Conservation (phyloP, 2,329 filamentous ascomycete species). For the Claviceps paspali region DNA sequence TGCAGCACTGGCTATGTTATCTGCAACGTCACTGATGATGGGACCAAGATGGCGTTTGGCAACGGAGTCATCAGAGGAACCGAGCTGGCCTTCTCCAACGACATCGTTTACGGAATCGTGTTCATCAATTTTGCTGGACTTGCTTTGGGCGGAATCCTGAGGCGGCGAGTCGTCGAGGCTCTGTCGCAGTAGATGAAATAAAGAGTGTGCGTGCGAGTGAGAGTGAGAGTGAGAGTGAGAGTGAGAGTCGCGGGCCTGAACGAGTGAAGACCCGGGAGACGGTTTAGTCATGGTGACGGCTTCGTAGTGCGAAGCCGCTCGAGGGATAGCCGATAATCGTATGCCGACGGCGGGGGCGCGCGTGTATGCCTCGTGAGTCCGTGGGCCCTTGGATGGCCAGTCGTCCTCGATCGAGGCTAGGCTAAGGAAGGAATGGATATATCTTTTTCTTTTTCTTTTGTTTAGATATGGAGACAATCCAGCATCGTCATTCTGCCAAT, state of each 20-base stretch:
- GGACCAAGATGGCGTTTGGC: constrained; percentile 5
- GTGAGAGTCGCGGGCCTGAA: constrained; percentile 17
- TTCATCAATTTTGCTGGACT: constrained; percentile 7
- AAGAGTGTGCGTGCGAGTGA: constrained; percentile 14
- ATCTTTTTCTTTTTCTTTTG: neutral
- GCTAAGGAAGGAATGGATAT: constrained; percentile 8
- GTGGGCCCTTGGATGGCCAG: constrained; percentile 1
- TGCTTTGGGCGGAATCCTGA: constrained; percentile 5
- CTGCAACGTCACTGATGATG: constrained; percentile 7
- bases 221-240: constrained; percentile 10
- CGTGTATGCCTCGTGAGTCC: too few species aligned
- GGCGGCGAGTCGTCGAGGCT: constrained; percentile 4
- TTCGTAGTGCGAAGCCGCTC: constrained; percentile 6
- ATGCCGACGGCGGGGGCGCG: constrained; percentile 7
- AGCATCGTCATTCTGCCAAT: constrained; percentile 6
- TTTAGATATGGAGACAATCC: neutral
- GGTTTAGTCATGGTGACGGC: constrained; percentile 19
- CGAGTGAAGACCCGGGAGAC: constrained; percentile 22
- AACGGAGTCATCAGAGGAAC: constrained; percentile 5
- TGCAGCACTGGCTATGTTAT: constrained; percentile 1
- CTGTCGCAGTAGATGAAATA: constrained; percentile 9
- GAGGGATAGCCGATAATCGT: constrained; percentile 8
- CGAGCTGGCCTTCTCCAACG: constrained; percentile 8
- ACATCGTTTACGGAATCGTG: constrained; percentile 13
- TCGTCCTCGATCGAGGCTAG: constrained; percentile 1